Conservation (phyloP, 148 eudicot species). For the Hydrangea macrophylla region DNA sequence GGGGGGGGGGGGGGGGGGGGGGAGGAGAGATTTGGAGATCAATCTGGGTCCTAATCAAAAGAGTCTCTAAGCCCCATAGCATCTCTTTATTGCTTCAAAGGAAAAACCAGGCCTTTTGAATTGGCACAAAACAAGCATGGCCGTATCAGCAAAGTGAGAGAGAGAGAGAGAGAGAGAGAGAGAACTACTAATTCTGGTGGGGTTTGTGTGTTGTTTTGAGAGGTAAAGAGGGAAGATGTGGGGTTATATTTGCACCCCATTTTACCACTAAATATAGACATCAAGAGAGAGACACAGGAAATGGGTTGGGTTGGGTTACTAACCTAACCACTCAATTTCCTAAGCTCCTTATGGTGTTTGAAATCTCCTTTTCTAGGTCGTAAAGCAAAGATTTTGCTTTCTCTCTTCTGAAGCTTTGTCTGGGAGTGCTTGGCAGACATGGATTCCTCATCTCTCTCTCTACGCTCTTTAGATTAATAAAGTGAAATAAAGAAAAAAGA, state of each 20-base stretch:
- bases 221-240: slow-evolving; percentile 17
- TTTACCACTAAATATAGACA: slow-evolving; percentile 13
- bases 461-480: no score
- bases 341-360: not conserved
- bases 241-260: slow-evolving; percentile 17
- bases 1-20: no score
- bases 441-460: slow-evolving; percentile 14
- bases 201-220: not conserved
- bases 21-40: no score
- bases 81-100: no score
- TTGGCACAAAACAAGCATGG: not conserved
- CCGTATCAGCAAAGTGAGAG: not conserved
- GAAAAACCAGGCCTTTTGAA: not conserved
- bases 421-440: slow-evolving; percentile 20
- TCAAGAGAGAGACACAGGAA: not conserved
- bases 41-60: no score
- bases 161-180: no score
- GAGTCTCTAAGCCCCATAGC: no score
- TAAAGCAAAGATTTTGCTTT: slow-evolving; percentile 20
- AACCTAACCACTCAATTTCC: slow-evolving; percentile 5
- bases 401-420: slow-evolving; percentile 23
- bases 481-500: no score
- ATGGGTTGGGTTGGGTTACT: not conserved
- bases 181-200: no score
- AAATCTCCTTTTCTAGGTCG: slow-evolving; percentile 13